A percentile compares a stretch with the other conserved stretches of the same genome.
phyloP scores from a whole-genome alignment of 176 grass and related monocot species.

The Eleusine indica region DNA sequence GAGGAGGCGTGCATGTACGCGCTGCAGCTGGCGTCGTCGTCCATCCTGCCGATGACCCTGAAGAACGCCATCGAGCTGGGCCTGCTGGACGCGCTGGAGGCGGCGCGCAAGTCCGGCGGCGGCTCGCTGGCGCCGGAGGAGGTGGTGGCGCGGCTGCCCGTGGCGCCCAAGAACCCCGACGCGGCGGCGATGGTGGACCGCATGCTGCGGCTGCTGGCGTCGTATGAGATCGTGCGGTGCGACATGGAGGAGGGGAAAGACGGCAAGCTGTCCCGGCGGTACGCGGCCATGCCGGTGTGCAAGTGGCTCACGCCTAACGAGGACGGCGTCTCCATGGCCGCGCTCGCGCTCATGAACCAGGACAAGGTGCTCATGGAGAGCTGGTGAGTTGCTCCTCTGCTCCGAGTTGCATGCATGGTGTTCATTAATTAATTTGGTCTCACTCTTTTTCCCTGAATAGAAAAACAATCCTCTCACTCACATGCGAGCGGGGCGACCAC shows the following conservation, averaged over 20 bases:
- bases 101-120: conserved; percentile 28
- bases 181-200: conserved; percentile 87
- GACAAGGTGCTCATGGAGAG: conserved; percentile 98
- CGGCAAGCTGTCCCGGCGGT: conserved; percentile 45
- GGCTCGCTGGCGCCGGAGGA: conserved; percentile 48
- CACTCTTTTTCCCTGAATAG: no score
- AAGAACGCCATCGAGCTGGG: conserved; percentile 91
- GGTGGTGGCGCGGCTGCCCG: conserved; percentile 56
- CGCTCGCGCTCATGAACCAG: conserved; percentile 87
- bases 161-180: conserved; percentile 42
- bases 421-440: no score
- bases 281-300: conserved; percentile 61
- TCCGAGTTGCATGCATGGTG: neutral
- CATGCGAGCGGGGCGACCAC: no score
- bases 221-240: conserved; percentile 69
- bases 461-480: no score
- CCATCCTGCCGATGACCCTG: conserved; percentile 95
- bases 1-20: conserved; percentile 95
- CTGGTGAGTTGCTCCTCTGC: conserved; percentile 51
- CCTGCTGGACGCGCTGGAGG: conserved; percentile 66
- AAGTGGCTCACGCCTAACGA: conserved; percentile 89
- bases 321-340: conserved; percentile 90
- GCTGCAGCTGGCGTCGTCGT: conserved; percentile 70
- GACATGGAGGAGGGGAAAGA: conserved; percentile 50
- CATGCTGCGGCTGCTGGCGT: conserved; percentile 78